Evolutionary conservation across 805 yeast genomes (phyloP), one percentile per base, ranked within the genome.

Genomic region (Kregervanrija delftensis): DNA sequence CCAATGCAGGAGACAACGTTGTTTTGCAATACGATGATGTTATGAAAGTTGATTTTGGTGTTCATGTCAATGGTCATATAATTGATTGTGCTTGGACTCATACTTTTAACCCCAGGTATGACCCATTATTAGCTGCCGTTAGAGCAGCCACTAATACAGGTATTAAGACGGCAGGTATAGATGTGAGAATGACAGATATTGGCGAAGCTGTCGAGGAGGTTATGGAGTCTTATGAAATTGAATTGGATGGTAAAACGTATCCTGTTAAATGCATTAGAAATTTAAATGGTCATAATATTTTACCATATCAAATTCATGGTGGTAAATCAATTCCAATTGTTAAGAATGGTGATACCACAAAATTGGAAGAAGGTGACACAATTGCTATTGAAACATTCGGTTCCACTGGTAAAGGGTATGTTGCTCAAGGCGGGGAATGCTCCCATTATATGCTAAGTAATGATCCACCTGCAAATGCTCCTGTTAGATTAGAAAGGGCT

Each of bases 311-410:
- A 43, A 93, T 93, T 58, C 99, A 93, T 65, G 93, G 90, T 36
- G 97, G 96, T 51, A 93, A 93, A 65, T 81, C 95, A 22, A 98
- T 93, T 39, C 99, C 99, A 13, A 93, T 93, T 57, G 96, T 93
- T 33, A 84, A 90, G 57, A 86, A 86, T 57, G 91, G 89, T 8
- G 99, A 93, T 63, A 77, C 77, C 64, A 93, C 98, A 10, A 91
- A 91, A 74, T 91, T 93, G 96, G 99, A 93, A 65, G 99, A 93
- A 70, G 96, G 96, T 51, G 99, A 93, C 65, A 83, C 88, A 2
- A 91, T 87, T 72, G 99, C 99, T 49, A 91, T 93, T 59, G 99
- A 93, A 68, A 93, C 99, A 3, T 93, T 93, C 60, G 99, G 99
- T 11, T 78, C 96, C 37, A 93, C 99, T 1, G 99, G 99, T 49